Conservation (phyloP, 2,329 filamentous ascomycete species). For the Teratosphaeria nubilosa region DNA sequence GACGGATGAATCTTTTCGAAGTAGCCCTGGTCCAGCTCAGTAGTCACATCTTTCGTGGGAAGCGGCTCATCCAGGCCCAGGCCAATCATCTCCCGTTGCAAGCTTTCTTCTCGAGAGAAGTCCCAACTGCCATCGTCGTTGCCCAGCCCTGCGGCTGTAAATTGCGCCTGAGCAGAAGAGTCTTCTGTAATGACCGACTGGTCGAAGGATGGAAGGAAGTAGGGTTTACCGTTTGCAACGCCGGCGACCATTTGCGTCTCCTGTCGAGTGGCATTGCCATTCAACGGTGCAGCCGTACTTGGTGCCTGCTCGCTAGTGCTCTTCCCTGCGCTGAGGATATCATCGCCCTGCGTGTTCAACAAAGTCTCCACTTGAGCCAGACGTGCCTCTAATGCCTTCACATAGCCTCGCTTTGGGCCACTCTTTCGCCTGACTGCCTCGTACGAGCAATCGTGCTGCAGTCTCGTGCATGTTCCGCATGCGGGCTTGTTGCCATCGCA, state of each 20-base stretch:
- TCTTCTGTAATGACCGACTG: constrained; percentile 2
- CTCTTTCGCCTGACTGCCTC: constrained; percentile 91
- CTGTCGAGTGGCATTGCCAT: background rate
- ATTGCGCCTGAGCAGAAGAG: constrained; percentile 4
- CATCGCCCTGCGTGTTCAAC: constrained; percentile 58
- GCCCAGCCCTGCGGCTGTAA: constrained; percentile 3
- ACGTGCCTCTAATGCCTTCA: constrained; percentile 85
- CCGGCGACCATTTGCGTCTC: constrained; percentile 10
- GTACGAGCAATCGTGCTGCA: constrained; percentile 80
- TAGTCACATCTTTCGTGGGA: constrained; percentile 68
- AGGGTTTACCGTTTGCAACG: constrained; percentile 5
- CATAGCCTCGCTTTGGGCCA: constrained; percentile 86
- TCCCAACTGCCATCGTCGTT: constrained; percentile 4
- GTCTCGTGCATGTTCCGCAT: constrained; percentile 78
- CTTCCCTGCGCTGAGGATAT: background rate
- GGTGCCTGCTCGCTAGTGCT: background rate
- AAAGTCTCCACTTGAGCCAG: constrained; percentile 80
- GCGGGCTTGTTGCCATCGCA: constrained; percentile 79
- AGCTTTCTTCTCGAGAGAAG: constrained; percentile 26
- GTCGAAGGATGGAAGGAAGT: constrained; percentile 6
- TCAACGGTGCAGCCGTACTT: constrained; percentile 3
- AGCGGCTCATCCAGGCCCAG: constrained; percentile 74
- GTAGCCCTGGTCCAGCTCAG: constrained; percentile 79
- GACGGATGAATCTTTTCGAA: constrained; percentile 86
- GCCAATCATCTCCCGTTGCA: constrained; percentile 78